Percentiles rank a stretch among this genome's conserved stretches.
phyloP scores from a whole-genome alignment of 345 rosid genomes.

The Linum trigynum region DNA sequence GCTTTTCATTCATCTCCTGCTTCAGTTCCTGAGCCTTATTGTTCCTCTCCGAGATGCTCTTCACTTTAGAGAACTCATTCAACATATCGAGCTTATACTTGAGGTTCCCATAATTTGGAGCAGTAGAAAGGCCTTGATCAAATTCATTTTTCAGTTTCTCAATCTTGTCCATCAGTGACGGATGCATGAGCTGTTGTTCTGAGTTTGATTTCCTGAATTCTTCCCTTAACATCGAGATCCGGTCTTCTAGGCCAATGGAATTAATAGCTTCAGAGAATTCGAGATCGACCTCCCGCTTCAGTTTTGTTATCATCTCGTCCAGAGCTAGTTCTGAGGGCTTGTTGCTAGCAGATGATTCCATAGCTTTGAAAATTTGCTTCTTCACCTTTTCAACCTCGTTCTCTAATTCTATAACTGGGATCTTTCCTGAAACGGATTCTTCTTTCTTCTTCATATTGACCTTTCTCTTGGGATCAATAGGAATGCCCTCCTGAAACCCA shows the following conservation, averaged over 20 bases:
- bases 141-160: constrained; percentile 61
- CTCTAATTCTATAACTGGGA: constrained; percentile 44
- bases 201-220: constrained; percentile 45
- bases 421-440: constrained; percentile 21
- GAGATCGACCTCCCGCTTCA: constrained; percentile 60
- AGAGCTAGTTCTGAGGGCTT: constrained; percentile 43
- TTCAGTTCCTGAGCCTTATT: constrained; percentile 23
- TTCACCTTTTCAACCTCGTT: constrained; percentile 60
- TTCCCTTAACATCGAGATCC: constrained; percentile 32
- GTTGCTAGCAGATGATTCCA: constrained; percentile 36
- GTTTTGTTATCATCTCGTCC: constrained; percentile 53
- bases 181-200: constrained; percentile 50
- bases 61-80: constrained; percentile 52
- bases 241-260: constrained; percentile 50
- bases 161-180: constrained; percentile 44
- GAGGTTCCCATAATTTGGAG: constrained; percentile 56
- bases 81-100: constrained; percentile 64
- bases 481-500: constrained; percentile 54
- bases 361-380: constrained; percentile 53
- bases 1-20: constrained; percentile 46
- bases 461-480: constrained; percentile 54
- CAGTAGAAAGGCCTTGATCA: constrained; percentile 34
- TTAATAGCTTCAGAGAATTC: constrained; percentile 60
- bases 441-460: constrained; percentile 69
- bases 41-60: constrained; percentile 34